A percentile compares a stretch with the other conserved stretches of the same genome.
Conservation (phyloP, 371 early-diverging fungal genomes). For the Mucor irregularis region DNA sequence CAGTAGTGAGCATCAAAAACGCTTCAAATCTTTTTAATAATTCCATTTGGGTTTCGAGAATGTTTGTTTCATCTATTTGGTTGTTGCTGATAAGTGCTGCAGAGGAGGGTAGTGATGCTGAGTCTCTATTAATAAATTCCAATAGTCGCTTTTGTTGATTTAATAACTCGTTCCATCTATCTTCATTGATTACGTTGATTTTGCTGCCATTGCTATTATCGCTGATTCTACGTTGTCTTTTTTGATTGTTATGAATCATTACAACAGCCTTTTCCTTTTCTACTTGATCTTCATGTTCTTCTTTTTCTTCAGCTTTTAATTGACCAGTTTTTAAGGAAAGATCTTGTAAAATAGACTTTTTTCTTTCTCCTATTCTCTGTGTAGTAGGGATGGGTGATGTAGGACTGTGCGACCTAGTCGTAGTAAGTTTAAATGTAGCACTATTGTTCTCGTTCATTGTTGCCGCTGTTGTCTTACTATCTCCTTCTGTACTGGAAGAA, state of each 20-base stretch:
- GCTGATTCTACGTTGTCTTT: too few species aligned
- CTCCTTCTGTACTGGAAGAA: not conserved
- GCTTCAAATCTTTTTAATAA: not conserved
- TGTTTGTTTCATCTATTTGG: slow-evolving; percentile 1
- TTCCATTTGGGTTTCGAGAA: slow-evolving; percentile 12
- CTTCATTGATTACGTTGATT: not conserved
- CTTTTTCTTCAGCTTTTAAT: not conserved
- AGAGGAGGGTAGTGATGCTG: too few species aligned
- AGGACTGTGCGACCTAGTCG: slow-evolving; percentile 5
- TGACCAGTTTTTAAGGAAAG: too few species aligned
- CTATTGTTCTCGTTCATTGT: not conserved
- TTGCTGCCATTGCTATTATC: too few species aligned
- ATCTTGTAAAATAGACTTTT: too few species aligned
- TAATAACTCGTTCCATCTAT: not conserved
- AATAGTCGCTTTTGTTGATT: slow-evolving; percentile 7
- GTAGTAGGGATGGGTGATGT: slow-evolving; percentile 19
- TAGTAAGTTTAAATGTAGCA: too few species aligned
- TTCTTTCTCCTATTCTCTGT: too few species aligned
- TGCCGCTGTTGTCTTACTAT: not conserved
- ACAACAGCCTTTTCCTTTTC: too few species aligned
- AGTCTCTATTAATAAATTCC: not conserved
- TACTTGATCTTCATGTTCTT: not conserved
- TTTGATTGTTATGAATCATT: too few species aligned
- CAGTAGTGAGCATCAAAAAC: not conserved
- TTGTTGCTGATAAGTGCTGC: too few species aligned